Conservation (phyloP, 345 rosid species). For the Brassica cretica region DNA sequence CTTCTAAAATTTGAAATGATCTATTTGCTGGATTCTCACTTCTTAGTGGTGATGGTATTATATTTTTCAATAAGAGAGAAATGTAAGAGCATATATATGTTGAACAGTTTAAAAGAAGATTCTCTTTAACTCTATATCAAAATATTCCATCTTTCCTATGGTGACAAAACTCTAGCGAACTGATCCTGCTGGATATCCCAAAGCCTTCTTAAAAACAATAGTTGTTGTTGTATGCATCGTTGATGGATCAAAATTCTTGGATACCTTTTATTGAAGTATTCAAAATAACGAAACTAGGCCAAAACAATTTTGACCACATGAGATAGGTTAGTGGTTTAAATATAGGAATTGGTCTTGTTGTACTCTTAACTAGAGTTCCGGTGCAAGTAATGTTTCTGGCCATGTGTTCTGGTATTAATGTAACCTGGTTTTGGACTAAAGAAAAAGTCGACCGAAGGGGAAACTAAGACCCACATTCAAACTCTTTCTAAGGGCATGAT, state of each 20-base stretch:
- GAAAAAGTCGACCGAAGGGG: not conserved
- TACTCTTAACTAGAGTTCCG: not conserved
- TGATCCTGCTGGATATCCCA: not conserved
- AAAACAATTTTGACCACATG: not conserved
- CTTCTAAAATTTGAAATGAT: slow-evolving; percentile 60
- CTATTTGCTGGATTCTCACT: not conserved
- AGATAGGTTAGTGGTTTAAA: not conserved
- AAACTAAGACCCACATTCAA: not conserved
- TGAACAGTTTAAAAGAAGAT: not conserved
- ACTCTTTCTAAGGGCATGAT: not conserved
- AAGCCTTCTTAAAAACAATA: not conserved
- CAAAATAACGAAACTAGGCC: not conserved
- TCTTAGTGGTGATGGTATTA: not conserved
- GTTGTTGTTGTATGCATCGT: not conserved
- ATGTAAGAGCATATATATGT: not conserved
- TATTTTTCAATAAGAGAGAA: not conserved
- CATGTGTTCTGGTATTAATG: not conserved
- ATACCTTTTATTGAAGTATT: not conserved
- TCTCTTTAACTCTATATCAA: not conserved
- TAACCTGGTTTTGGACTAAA: not conserved
- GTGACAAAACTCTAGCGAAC: not conserved
- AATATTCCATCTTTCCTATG: too few species aligned
- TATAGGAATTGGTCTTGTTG: not conserved
- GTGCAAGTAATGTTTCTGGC: not conserved
- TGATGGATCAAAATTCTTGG: not conserved